Conservation (phyloP, 2,329 filamentous ascomycete species). For the Allantophomopsis lycopodina region DNA sequence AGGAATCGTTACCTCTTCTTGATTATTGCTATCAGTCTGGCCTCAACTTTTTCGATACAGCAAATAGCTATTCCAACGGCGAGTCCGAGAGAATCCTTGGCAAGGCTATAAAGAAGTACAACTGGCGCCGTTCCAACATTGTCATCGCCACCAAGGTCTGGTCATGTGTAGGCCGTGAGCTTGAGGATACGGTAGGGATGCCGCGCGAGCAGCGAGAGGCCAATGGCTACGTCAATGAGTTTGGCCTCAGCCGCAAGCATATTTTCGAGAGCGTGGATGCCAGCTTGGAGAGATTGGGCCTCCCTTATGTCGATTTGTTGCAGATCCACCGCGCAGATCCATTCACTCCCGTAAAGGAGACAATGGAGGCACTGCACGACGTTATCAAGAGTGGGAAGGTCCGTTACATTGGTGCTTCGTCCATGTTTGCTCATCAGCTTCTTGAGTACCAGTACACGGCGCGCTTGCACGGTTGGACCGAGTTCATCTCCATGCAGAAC, state of each 20-base stretch:
- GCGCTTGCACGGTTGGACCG: no score
- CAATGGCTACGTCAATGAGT: constrained; percentile 28
- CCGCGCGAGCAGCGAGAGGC: no score
- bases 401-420: no score
- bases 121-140: constrained; percentile 46
- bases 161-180: constrained; percentile 22
- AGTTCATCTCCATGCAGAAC: no score
- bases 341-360: constrained; percentile 46
- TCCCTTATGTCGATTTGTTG: constrained; percentile 48
- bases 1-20: no score
- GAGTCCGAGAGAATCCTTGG: constrained; percentile 39
- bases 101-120: constrained; percentile 42
- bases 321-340: constrained; percentile 47
- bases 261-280: constrained; percentile 44
- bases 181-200: no score
- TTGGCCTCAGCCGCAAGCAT: constrained; percentile 43
- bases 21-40: constrained; percentile 28
- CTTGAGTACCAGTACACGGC: no score
- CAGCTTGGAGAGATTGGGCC: constrained; percentile 28
- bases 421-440: no score
- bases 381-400: no score
- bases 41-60: constrained; percentile 50
- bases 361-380: constrained; percentile 23
- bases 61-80: constrained; percentile 31
- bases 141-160: constrained; percentile 46